A percentile compares a stretch with the other conserved stretches of the same genome.
phyloP scores from a whole-genome alignment of 805 yeast species.

The Candida ipomoeae region DNA sequence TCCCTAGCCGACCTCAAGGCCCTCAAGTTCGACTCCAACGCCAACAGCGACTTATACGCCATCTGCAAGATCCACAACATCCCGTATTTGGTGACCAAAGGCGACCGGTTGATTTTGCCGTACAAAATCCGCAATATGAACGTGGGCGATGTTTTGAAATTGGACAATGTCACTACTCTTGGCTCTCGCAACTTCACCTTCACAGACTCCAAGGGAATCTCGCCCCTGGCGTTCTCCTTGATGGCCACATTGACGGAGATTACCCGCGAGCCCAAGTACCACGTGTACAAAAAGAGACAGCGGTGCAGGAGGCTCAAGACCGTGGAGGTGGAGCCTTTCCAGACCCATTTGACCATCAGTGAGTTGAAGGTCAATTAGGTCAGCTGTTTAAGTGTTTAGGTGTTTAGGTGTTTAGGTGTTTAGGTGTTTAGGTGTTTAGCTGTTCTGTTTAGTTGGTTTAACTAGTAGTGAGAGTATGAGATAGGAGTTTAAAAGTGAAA shows the following conservation, averaged over 20 bases:
- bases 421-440: too few relatives aligned
- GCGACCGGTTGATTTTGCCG: slow-evolving; percentile 80
- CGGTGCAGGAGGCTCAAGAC: slow-evolving; percentile 78
- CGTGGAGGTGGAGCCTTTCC: slow-evolving; percentile 67
- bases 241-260: slow-evolving; percentile 83
- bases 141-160: slow-evolving; percentile 76
- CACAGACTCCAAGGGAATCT: slow-evolving; percentile 35
- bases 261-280: slow-evolving; percentile 72
- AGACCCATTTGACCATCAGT: slow-evolving; percentile 73
- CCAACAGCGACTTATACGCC: slow-evolving; percentile 62
- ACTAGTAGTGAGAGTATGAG: too few relatives aligned
- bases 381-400: too few relatives aligned
- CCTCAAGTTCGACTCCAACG: slow-evolving; percentile 60
- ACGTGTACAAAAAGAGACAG: slow-evolving; percentile 52
- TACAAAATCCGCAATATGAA: slow-evolving; percentile 69
- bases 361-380: slow-evolving; percentile 45
- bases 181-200: slow-evolving; percentile 83
- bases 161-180: slow-evolving; percentile 72
- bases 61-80: slow-evolving; percentile 75
- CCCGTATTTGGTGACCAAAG: slow-evolving; percentile 85
- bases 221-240: slow-evolving; percentile 55
- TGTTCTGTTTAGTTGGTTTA: too few relatives aligned
- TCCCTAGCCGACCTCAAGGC: slow-evolving; percentile 46
- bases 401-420: too few relatives aligned
- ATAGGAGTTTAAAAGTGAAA: too few relatives aligned